These are phyloP conservation scores for Solanum ossicruentum DNA, from an alignment of 257 asterid genomes.

Conservation along the genomic window DNA sequence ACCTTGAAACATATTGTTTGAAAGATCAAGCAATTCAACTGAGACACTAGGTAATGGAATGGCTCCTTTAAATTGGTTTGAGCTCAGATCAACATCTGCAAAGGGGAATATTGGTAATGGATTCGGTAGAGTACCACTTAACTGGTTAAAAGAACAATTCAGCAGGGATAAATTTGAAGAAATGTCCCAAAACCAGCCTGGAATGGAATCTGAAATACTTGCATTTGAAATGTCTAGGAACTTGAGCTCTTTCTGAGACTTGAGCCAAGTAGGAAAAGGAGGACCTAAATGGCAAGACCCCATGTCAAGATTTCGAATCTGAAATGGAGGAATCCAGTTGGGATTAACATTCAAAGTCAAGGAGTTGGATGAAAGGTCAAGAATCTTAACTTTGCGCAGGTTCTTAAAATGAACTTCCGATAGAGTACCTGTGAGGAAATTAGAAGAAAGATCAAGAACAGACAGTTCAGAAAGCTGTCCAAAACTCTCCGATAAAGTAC, in stretches of 20 bases:
- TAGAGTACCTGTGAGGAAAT: conserved; percentile 21
- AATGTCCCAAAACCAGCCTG: conserved; percentile 45
- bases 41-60: conserved; percentile 26
- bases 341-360: conserved; percentile 22
- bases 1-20: conserved; percentile 31
- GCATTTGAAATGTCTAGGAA: conserved; percentile 38
- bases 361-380: conserved; percentile 22
- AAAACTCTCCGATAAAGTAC: conserved; percentile 26
- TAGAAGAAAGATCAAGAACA: conserved; percentile 25
- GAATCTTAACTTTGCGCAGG: conserved; percentile 11
- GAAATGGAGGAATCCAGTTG: conserved; percentile 37
- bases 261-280: conserved; percentile 37
- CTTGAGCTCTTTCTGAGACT: conserved; percentile 24
- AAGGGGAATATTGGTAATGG: conserved; percentile 18
- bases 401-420: conserved; percentile 24
- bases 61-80: conserved; percentile 26
- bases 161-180: conserved; percentile 31
- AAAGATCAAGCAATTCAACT: conserved; percentile 37
- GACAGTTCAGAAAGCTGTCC: conserved; percentile 23
- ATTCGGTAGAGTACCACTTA: conserved; percentile 29
- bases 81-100: conserved; percentile 41
- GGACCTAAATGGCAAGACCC: conserved; percentile 35
- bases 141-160: conserved; percentile 33
- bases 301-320: conserved; percentile 24
- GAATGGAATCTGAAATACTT: conserved; percentile 32